A percentile compares a stretch with the other conserved stretches of the same genome.
phyloP scores from a whole-genome alignment of 805 yeast genomes.

The Ogataea zsoltii region DNA sequence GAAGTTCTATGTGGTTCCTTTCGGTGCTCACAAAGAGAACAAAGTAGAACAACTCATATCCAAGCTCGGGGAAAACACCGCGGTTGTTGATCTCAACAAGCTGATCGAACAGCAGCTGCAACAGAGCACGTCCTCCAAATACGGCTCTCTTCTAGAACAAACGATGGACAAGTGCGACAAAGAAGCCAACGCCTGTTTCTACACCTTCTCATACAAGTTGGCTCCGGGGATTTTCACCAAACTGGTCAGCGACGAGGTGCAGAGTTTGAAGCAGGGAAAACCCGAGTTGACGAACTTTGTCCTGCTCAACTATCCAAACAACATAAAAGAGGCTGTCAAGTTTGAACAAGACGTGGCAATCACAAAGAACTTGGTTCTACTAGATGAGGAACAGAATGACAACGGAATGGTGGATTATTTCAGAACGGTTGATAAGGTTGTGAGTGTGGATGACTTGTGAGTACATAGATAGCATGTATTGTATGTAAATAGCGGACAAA shows the following conservation, averaged over 20 bases:
- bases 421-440: slow-evolving; percentile 60
- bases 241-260: slow-evolving; percentile 40
- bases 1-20: slow-evolving; percentile 34
- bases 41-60: slow-evolving; percentile 13
- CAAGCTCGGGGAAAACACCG: slow-evolving; percentile 26
- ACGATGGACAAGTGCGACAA: slow-evolving; percentile 28
- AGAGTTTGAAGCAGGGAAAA: slow-evolving; percentile 23
- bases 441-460: slow-evolving; percentile 22
- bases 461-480: background rate
- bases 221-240: slow-evolving; percentile 53
- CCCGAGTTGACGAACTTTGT: slow-evolving; percentile 48
- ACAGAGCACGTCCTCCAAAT: slow-evolving; percentile 43
- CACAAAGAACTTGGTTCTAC: slow-evolving; percentile 40
- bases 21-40: slow-evolving; percentile 20
- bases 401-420: slow-evolving; percentile 64
- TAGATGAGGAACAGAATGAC: slow-evolving; percentile 30
- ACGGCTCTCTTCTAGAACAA: slow-evolving; percentile 53
- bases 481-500: slow-evolving; percentile 7
- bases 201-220: slow-evolving; percentile 32
- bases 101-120: slow-evolving; percentile 48
- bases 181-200: slow-evolving; percentile 31
- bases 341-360: slow-evolving; percentile 71
- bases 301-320: slow-evolving; percentile 59
- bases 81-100: slow-evolving; percentile 51
- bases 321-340: slow-evolving; percentile 64